These are phyloP conservation scores for Herpetospermum pedunculosum DNA, from an alignment of 306 rosid genomes.

Conservation along the genomic window DNA sequence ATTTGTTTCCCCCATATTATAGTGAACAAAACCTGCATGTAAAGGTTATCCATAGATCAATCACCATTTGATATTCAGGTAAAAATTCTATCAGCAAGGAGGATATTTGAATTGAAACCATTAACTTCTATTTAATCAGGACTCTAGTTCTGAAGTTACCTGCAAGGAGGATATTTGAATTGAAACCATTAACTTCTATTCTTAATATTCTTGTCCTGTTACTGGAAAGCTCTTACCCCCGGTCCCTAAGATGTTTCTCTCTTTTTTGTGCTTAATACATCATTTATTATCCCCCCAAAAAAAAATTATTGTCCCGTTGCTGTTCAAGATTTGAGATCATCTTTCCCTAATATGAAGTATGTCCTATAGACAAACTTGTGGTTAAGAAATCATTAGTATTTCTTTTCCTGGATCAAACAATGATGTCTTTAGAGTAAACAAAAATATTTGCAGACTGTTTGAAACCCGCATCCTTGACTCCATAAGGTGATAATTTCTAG, in stretches of 20 bases:
- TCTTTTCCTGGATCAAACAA: too few species aligned
- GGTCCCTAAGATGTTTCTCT: too few species aligned
- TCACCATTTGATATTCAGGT: not conserved
- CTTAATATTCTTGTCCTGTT: not conserved
- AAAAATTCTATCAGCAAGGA: not conserved
- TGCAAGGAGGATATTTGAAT: not conserved
- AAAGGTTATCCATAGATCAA: not conserved
- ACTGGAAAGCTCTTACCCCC: too few species aligned
- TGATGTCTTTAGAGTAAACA: too few species aligned
- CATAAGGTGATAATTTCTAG: too few species aligned
- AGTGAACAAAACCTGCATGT: not conserved
- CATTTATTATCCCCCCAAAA: too few species aligned
- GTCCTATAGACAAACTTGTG: not conserved
- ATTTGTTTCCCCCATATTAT: not conserved
- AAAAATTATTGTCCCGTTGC: too few species aligned
- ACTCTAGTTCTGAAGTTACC: not conserved
- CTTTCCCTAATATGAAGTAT: not conserved
- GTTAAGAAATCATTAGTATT: not conserved
- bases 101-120: too few species aligned
- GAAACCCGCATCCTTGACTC: too few species aligned
- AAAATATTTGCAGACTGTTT: too few species aligned
- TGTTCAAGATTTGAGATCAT: not conserved
- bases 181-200: not conserved
- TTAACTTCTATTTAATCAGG: not conserved
- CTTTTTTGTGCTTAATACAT: too few species aligned